A percentile compares a stretch with the other conserved stretches of the same genome.
phyloP scores from a whole-genome alignment of 768 basidiomycete species.

The Lentinula boryana region DNA sequence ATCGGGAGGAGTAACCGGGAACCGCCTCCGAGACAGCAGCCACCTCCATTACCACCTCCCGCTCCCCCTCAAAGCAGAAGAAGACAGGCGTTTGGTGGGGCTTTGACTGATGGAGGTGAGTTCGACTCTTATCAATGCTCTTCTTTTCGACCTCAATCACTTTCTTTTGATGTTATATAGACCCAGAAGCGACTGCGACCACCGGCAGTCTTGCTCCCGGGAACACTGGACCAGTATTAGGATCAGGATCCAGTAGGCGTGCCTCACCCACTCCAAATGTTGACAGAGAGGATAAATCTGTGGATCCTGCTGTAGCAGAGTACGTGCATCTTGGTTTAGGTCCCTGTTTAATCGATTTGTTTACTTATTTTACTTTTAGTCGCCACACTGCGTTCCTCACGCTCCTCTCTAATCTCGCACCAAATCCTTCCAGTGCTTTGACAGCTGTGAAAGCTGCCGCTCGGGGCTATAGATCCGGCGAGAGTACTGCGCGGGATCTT shows the following conservation, averaged over 20 bases:
- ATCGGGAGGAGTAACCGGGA: constrained; percentile 34
- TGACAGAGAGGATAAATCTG: constrained; percentile 1
- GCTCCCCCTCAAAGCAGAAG: constrained; percentile 23
- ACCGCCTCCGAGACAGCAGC: constrained; percentile 25
- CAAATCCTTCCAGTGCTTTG: constrained; percentile 49
- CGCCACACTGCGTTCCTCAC: constrained; percentile 26
- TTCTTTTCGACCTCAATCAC: background rate
- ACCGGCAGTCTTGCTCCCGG: background rate
- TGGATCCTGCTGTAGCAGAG: constrained; percentile 53
- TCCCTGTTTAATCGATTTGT: too few species aligned
- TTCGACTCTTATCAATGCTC: background rate
- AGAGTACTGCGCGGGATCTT: constrained; percentile 77
- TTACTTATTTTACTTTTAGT: constrained; percentile 23
- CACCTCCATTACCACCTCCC: constrained; percentile 22
- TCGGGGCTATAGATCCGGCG: constrained; percentile 70
- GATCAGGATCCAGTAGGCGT: constrained; percentile 17
- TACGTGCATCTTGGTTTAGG: constrained; percentile 21
- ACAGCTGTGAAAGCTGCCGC: constrained; percentile 69
- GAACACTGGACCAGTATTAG: background rate
- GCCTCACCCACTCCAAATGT: constrained; percentile 23
- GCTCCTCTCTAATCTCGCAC: constrained; percentile 35
- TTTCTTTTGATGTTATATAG: background rate
- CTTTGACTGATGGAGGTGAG: background rate
- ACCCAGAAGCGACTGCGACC: background rate
- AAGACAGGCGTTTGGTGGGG: constrained; percentile 2